A percentile compares a stretch with the other conserved stretches of the same genome.
These are phyloP conservation scores for Diutina sp. DNA, from an alignment of 1,139 yeast genomes.

Conservation along the genomic window DNA sequence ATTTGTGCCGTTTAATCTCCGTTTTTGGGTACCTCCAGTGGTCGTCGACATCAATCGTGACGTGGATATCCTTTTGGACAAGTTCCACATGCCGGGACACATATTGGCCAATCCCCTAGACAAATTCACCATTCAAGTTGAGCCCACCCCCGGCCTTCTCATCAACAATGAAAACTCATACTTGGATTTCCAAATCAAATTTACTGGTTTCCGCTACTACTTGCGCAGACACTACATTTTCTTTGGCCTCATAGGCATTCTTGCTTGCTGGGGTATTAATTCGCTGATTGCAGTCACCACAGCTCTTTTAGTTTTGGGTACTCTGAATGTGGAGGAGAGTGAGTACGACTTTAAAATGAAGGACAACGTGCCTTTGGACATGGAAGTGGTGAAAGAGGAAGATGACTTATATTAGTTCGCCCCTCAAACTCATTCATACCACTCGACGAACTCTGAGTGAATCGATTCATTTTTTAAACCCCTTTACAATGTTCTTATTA, in stretches of 20 bases:
- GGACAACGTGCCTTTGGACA: not conserved
- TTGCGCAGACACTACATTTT: slow-evolving; percentile 34
- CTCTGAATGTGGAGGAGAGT: not conserved
- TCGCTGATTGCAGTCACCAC: slow-evolving; percentile 16
- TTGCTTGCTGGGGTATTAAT: slow-evolving; percentile 34
- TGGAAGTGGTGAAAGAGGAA: not conserved
- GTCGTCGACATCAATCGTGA: slow-evolving; percentile 11
- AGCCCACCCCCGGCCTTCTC: not conserved
- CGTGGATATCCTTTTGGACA: slow-evolving; percentile 5
- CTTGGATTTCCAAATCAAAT: slow-evolving; percentile 16
- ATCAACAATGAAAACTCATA: slow-evolving; percentile 6
- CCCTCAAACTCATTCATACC: too few relatives aligned
- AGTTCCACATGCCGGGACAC: not conserved
- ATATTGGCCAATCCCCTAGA: not conserved
- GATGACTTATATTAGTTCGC: not conserved
- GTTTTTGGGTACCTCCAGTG: slow-evolving; percentile 26
- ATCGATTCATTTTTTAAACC: too few relatives aligned
- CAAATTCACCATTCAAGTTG: slow-evolving; percentile 2
- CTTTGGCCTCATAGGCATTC: slow-evolving; percentile 38
- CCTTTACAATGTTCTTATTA: not conserved
- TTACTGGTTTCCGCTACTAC: slow-evolving; percentile 48
- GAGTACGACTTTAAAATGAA: not conserved
- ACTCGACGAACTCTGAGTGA: too few relatives aligned
- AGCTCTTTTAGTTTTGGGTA: slow-evolving; percentile 8
- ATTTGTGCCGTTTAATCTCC: slow-evolving; percentile 22